These are phyloP conservation scores for Aaosphaeria pasadenensis DNA, from an alignment of 2,329 filamentous ascomycete genomes.

Conservation along the genomic window DNA sequence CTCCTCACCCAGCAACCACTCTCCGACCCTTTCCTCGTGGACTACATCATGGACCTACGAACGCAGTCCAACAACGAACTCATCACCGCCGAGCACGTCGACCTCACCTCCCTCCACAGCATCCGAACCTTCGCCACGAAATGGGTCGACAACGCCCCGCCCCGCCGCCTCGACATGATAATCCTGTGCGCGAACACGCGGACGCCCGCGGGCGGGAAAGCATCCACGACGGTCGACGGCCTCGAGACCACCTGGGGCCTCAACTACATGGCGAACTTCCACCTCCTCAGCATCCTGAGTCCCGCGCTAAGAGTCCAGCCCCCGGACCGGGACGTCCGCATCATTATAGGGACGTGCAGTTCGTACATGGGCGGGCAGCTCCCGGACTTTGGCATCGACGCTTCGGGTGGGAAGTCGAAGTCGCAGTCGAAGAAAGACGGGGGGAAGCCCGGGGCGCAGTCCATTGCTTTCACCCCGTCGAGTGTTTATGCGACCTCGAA, in stretches of 20 bases:
- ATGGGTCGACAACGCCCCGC: slow-evolving; percentile 95
- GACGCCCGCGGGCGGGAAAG: slow-evolving; percentile 63
- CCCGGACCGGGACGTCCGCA: slow-evolving; percentile 85
- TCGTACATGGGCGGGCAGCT: slow-evolving; percentile 79
- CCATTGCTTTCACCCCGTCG: slow-evolving; percentile 41
- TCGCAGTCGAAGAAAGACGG: slow-evolving; percentile 56
- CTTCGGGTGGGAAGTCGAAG: slow-evolving; percentile 38
- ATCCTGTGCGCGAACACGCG: slow-evolving; percentile 81
- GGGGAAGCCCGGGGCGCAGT: slow-evolving; percentile 10
- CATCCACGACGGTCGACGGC: slow-evolving; percentile 68
- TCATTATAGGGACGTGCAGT: slow-evolving; percentile 83
- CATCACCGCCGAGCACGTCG: slow-evolving; percentile 93
- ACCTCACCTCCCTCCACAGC: slow-evolving; percentile 83
- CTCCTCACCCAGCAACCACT: slow-evolving; percentile 81
- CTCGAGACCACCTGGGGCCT: slow-evolving; percentile 90
- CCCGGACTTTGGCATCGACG: slow-evolving; percentile 50
- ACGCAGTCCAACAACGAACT: slow-evolving; percentile 74
- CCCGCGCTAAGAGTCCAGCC: slow-evolving; percentile 89
- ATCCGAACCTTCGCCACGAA: slow-evolving; percentile 91
- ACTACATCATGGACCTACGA: slow-evolving; percentile 88
- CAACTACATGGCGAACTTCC: slow-evolving; percentile 95
- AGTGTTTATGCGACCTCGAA: slow-evolving; percentile 50
- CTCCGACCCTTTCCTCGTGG: slow-evolving; percentile 82
- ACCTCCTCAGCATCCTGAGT: slow-evolving; percentile 85
- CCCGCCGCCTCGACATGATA: slow-evolving; percentile 84